Base-by-base conservation (phyloP, 1,139 yeast species). In the Starmera stellimalicola region DNA sequence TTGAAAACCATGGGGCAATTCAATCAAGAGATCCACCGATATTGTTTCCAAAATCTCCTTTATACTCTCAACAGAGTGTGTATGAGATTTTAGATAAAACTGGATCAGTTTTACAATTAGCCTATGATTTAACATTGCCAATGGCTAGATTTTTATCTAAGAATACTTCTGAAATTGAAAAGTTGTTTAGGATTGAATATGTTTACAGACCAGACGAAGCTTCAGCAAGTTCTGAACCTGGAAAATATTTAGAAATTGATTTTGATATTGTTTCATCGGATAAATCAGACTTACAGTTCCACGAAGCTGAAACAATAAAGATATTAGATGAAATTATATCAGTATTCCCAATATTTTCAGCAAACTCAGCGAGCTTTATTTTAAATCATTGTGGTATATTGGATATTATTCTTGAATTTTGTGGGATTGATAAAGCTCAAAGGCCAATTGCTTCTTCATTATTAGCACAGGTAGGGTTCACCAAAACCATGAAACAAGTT, bases 241-340 rank as follows among this genome's bases (percentile, higher is more conserved):
- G 74, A 20, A 74, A 74, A 42, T 85, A 77, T 51, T 74, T 80
- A 27, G 94, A 93, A 35, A 75, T 85, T 28, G 91, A 81, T 46
- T 88, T 88, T 57, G 97, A 91, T 55, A 79, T 88, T 26, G 66
- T 81, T 2, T 68, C 83, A 0, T 60, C 63, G 20, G 73, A 72
- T 29, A 50, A 69, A 1, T 40, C 58, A 1, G 70, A 65, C 38
- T 51, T 67, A 7, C 60, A 73, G 5, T 65, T 71, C 33, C 68
- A 79, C 44, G 97, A 91, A 52, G 95, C 96, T 0, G 98, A 91
- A 50, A 74, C 91, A 39, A 62, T 91, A 32, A 81, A 82, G 45
- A 81, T 85, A 1, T 66, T 85, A 25, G 93, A 82, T 48, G 94
- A 85, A 45, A 65, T 87, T 6, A 56, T 82, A 3, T 57, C 65